Base-by-base conservation (phyloP, 805 yeast genomes). In the Kregervanrija delftensis region DNA sequence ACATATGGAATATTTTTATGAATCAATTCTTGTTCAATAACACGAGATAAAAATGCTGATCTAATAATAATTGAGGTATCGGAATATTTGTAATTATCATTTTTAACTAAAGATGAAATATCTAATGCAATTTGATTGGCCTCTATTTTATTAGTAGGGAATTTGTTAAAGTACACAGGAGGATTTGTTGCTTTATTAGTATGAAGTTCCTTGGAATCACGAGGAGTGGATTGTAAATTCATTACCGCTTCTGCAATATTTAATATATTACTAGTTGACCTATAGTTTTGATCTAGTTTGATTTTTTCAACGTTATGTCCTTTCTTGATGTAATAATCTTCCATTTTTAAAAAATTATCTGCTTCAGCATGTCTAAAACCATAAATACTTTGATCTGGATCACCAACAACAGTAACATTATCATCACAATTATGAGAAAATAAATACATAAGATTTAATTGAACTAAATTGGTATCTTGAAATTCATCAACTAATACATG, bases 301-400 rank as follows among this genome's bases (percentile, higher is more conserved):
- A 67, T 55, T 11, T 55, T 52, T n/a, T 65, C 55, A 0, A 51
- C 43, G 0, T 33, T 30, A 5, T 42, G 37, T 2, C 51, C 50
- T 12, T 38, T 56, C 1, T 57, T 51, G 2, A 22, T 42, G 36
- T 56, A 73, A 46, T 67, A 57, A 0, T 52, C 43, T 35, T 65
- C 61, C 86, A 88, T 78, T 11, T 67, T 66, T 35, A 65, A 64
- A 54, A 90, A 86, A 54, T 86, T 89, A 13, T 69, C 65, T 1
- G 83, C 70, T 33, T 79, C 79, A 0, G 97, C 97, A 55, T 83
- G 80, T 48, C 98, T 69, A 54, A 91, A 91, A 0, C 83, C 88
- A 60, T 93, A 91, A 16, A 91, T 91, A 57, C 95, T 83, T 63
- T 91, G 99, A 61, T 93, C 96, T 0, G 96, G 96, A 58, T 91